Percentiles rank a stretch among this genome's conserved stretches.
These are phyloP conservation scores for Huntiella bhutanensis DNA, from an alignment of 2,329 filamentous ascomycete species.

Conservation along the genomic window DNA sequence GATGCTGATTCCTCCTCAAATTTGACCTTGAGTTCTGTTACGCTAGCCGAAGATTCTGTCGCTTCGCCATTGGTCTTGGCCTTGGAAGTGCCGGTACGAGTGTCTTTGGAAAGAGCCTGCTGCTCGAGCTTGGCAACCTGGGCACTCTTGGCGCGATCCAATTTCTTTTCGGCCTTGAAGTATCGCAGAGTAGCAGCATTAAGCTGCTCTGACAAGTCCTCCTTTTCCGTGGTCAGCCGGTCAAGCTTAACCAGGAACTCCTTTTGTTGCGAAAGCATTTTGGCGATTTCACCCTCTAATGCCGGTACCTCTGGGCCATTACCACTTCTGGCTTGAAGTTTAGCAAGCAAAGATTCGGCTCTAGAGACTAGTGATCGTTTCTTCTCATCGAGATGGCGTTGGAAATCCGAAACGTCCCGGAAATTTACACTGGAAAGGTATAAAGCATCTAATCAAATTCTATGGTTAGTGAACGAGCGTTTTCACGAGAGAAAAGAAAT, in stretches of 20 bases:
- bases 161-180: conserved; percentile 85
- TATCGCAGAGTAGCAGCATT: conserved; percentile 81
- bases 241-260: conserved; percentile 60
- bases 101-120: conserved; percentile 57
- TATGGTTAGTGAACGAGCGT: not conserved
- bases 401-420: conserved; percentile 51
- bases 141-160: conserved; percentile 73
- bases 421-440: conserved; percentile 42
- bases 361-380: conserved; percentile 58
- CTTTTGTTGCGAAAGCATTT: conserved; percentile 66
- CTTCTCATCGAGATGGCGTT: conserved; percentile 60
- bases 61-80: conserved; percentile 15
- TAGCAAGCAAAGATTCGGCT: conserved; percentile 48
- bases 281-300: conserved; percentile 56
- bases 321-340: conserved; percentile 31
- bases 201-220: conserved; percentile 67
- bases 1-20: conserved; percentile 61
- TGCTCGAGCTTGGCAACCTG: conserved; percentile 86
- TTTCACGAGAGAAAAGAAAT: not conserved
- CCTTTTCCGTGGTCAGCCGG: conserved; percentile 56
- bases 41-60: conserved; percentile 25
- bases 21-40: conserved; percentile 52
- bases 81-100: conserved; percentile 20
- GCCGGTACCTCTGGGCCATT: conserved; percentile 48
- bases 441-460: conserved; percentile 25